Evolutionary conservation across 805 yeast genomes (phyloP).

Genomic region (Phaffomyces opuntiae): DNA sequence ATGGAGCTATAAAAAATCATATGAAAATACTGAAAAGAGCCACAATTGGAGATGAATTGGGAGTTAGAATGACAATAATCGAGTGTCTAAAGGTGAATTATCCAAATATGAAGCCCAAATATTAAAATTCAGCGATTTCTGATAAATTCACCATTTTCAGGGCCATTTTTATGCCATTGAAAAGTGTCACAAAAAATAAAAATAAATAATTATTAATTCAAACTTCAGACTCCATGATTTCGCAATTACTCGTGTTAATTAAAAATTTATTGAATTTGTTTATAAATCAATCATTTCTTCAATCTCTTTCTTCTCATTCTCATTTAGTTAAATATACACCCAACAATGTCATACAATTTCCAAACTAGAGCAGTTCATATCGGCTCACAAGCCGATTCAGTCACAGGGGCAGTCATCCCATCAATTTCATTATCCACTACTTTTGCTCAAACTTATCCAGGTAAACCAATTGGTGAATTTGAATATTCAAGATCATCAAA

Average conservation of each 20-base stretch:
- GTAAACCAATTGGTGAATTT: conserved; percentile 68
- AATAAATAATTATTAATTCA: neutral
- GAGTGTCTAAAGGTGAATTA: too few species aligned
- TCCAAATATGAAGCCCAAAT: too few species aligned
- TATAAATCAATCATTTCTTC: neutral
- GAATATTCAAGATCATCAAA: conserved; percentile 83
- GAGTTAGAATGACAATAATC: too few species aligned
- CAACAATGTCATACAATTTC: conserved; percentile 33
- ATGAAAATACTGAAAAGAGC: too few species aligned
- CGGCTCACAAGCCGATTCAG: conserved; percentile 63
- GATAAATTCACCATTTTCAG: too few species aligned
- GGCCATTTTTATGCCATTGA: too few species aligned
- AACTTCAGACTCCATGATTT: neutral
- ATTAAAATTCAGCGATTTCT: too few species aligned
- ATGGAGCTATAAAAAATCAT: too few species aligned
- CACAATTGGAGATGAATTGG: too few species aligned
- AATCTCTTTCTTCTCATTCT: neutral
- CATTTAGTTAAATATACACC: too few species aligned
- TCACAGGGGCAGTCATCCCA: conserved; percentile 82
- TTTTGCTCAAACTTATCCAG: conserved; percentile 73
- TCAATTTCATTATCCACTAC: conserved; percentile 82
- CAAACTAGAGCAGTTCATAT: conserved; percentile 83
- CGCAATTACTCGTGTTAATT: conserved; percentile 3
- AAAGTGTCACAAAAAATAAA: neutral
- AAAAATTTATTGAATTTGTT: neutral